Evolutionary conservation across 495 filamentous ascomycete species (phyloP), one percentile per base, ranked within the genome.

Genomic region (Podospora bellae-mahoneyi): DNA sequence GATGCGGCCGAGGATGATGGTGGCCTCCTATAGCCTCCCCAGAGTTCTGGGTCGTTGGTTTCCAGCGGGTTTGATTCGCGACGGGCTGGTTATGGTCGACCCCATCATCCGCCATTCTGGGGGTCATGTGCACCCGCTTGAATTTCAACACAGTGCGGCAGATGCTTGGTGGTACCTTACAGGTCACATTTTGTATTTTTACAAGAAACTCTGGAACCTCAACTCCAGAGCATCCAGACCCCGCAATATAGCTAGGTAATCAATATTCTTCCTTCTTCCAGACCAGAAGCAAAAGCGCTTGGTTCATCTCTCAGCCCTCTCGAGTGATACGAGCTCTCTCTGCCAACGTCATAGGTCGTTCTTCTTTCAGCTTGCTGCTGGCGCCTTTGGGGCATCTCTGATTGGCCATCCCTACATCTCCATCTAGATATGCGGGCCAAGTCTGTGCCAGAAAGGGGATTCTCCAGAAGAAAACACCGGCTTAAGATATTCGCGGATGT

Each of bases 21-120:
- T 48, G 39, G 39, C 39, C 39, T 48, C 10, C 39, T 48, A 48
- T 48, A 10, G 39, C 39, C 39, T 48, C 39, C 39, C 39, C 39
- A 48, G 39, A 48, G 15, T 10, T 48, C 6, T 10, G 0, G 39
- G 39, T 58, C 20, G n/a, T 26, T 58, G 55, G 55, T 58, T 58
- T 58, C 55, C 55, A 58, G n/a, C 55, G 55, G 55, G 55, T 58
- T 58, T 58, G 55, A 58, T 58, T 58, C 55, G 55, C 55, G n/a
- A 48, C 39, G 34, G 34, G 20, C 34, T 39, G 54, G 54, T 57
- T 57, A 5, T 6, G 19, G 59, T 61, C 26, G 59, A 61, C 59
- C 15, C 27, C 59, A 48, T 13, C 39, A 48, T 48, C 39, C 39
- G 39, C 39, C 39, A 10, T 48, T 48, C 10, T 48, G 39, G 39